A percentile compares a stretch with the other conserved stretches of the same genome.
Evolutionary conservation across 306 rosid genomes (phyloP).

Genomic region (Medicago arabica): DNA sequence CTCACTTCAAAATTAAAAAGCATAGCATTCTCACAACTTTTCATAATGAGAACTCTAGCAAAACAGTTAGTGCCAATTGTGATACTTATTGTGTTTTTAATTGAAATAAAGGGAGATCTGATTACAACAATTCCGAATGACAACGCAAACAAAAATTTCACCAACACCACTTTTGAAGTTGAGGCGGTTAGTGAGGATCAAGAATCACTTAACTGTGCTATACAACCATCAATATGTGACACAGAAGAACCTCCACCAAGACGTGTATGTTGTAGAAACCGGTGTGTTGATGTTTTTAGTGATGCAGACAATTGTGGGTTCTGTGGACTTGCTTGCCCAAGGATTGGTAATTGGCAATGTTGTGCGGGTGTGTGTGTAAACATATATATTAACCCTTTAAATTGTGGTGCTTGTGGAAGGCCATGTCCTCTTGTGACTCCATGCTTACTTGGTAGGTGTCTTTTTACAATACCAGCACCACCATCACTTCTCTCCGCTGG

Average conservation of each 20-base stretch:
- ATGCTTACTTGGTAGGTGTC: constrained; percentile 64
- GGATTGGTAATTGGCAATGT: too few relatives aligned
- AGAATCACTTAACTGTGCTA: neutral
- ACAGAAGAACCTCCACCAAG: constrained; percentile 1
- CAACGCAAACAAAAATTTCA: neutral
- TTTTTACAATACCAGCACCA: neutral
- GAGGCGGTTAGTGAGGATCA: neutral
- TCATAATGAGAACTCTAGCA: too few relatives aligned
- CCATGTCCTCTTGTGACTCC: constrained; percentile 50
- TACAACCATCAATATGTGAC: constrained; percentile 47
- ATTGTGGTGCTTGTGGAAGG: too few relatives aligned
- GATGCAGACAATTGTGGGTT: constrained; percentile 59
- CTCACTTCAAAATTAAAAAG: too few relatives aligned
- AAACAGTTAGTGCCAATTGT: too few relatives aligned
- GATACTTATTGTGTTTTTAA: too few relatives aligned
- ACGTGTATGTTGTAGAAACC: constrained; percentile 54
- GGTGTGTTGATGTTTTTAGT: constrained; percentile 53
- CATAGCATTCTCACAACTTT: too few relatives aligned
- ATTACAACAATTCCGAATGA: too few relatives aligned
- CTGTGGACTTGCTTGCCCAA: too few relatives aligned
- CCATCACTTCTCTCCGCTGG: neutral
- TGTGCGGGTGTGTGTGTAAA: too few relatives aligned
- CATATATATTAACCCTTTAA: too few relatives aligned
- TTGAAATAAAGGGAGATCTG: too few relatives aligned
- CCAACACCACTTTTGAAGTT: neutral